Conservation (phyloP, 148 eudicot genomes). For the Vaccinium myrtillus region DNA sequence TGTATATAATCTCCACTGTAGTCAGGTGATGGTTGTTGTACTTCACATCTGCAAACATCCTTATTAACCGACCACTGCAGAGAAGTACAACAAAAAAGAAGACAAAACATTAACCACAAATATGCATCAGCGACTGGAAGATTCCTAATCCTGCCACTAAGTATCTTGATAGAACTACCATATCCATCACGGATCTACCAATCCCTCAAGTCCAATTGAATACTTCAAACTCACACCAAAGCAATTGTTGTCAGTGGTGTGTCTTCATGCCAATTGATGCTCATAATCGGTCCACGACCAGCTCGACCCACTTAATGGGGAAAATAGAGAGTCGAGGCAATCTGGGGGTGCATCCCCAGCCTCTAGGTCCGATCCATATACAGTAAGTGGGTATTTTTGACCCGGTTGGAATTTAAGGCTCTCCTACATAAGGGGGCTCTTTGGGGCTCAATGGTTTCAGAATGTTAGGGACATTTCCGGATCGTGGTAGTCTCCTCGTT, state of each 20-base stretch:
- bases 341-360: not conserved
- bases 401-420: not conserved
- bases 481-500: not conserved
- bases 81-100: conserved; percentile 8
- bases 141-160: not conserved
- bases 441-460: not conserved
- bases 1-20: conserved; percentile 79
- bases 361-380: not conserved
- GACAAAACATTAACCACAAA: not conserved
- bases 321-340: not conserved
- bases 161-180: not conserved
- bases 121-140: not conserved
- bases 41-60: conserved; percentile 86
- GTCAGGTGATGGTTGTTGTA: conserved; percentile 78
- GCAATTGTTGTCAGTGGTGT: not conserved
- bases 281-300: not conserved
- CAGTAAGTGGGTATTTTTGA: not conserved
- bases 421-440: not conserved
- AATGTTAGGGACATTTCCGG: not conserved
- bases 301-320: not conserved
- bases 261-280: not conserved
- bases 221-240: conserved; percentile 3
- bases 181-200: not conserved
- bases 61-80: conserved; percentile 84
- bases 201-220: conserved; percentile 2